phyloP scores from a whole-genome alignment of 2,329 filamentous ascomycete species.

The Diaporthe velutina region DNA sequence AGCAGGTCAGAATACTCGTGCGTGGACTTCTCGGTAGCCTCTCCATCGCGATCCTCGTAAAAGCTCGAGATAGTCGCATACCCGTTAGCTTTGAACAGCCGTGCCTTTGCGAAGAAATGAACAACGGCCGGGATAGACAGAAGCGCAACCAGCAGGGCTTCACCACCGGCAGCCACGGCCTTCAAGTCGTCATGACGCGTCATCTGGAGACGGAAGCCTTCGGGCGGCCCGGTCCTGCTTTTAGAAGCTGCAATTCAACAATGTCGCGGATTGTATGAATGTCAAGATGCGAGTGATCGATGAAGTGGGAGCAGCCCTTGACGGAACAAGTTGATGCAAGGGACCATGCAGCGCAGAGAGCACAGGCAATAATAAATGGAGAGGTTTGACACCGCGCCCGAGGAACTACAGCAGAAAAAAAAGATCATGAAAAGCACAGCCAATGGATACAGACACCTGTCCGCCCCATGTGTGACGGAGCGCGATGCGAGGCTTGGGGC shows the following conservation, averaged over 20 bases:
- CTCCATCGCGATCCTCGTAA: constrained; percentile 49
- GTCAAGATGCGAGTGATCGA: not conserved
- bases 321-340: not conserved
- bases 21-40: constrained; percentile 50
- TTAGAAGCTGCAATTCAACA: not conserved
- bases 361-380: not conserved
- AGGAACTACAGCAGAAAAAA: not conserved
- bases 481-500: not conserved
- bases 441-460: not conserved
- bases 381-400: not conserved
- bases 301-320: not conserved
- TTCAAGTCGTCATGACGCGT: constrained; percentile 29
- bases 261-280: not conserved
- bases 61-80: constrained; percentile 44
- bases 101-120: constrained; percentile 38
- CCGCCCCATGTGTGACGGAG: constrained; percentile 13
- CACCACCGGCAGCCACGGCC: constrained; percentile 34
- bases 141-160: constrained; percentile 36
- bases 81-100: constrained; percentile 33
- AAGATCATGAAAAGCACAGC: constrained; percentile 7
- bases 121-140: constrained; percentile 42
- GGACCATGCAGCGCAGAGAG: not conserved
- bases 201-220: constrained; percentile 24
- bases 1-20: constrained; percentile 47
- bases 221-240: not conserved